phyloP scores from a whole-genome alignment of 2,329 filamentous ascomycete species.

The Penicillium sp. region DNA sequence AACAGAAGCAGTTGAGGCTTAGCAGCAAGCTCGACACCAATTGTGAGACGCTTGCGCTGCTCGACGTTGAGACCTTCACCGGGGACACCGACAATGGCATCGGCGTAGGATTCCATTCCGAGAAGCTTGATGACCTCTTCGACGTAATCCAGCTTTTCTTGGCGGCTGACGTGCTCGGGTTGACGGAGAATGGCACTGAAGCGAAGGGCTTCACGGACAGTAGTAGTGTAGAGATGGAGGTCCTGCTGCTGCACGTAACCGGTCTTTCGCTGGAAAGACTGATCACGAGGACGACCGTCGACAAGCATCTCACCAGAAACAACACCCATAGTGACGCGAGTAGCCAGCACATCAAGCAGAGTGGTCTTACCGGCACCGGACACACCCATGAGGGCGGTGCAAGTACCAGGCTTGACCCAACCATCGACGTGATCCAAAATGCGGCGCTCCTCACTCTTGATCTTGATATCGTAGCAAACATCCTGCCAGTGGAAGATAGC shows the following conservation, averaged over 20 bases:
- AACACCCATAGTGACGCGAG: conserved; percentile 81
- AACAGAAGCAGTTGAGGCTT: conserved; percentile 87
- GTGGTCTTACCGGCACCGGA: conserved; percentile 94
- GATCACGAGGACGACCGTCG: conserved; percentile 66
- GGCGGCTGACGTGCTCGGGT: conserved; percentile 63
- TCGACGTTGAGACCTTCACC: conserved; percentile 68
- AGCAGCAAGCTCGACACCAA: conserved; percentile 91
- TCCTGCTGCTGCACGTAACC: conserved; percentile 93
- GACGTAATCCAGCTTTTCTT: conserved; percentile 81
- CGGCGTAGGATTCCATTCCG: conserved; percentile 84
- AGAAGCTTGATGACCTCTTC: conserved; percentile 85
- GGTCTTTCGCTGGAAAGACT: conserved; percentile 84
- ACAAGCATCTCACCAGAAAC: conserved; percentile 84
- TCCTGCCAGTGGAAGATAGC: conserved; percentile 82
- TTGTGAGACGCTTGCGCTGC: conserved; percentile 72
- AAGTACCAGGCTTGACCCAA: conserved; percentile 87
- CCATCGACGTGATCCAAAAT: conserved; percentile 83
- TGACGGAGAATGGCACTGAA: conserved; percentile 85
- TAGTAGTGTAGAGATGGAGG: conserved; percentile 76
- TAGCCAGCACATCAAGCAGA: conserved; percentile 77
- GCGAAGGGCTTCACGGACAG: conserved; percentile 79
- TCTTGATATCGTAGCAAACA: conserved; percentile 75
- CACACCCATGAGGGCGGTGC: conserved; percentile 85
- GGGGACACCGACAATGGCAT: conserved; percentile 83
- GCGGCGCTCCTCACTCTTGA: conserved; percentile 68